Evolutionary conservation across 768 basidiomycete genomes (phyloP), one percentile per base, ranked within the genome.

Genomic region (Boletus huronensis): DNA sequence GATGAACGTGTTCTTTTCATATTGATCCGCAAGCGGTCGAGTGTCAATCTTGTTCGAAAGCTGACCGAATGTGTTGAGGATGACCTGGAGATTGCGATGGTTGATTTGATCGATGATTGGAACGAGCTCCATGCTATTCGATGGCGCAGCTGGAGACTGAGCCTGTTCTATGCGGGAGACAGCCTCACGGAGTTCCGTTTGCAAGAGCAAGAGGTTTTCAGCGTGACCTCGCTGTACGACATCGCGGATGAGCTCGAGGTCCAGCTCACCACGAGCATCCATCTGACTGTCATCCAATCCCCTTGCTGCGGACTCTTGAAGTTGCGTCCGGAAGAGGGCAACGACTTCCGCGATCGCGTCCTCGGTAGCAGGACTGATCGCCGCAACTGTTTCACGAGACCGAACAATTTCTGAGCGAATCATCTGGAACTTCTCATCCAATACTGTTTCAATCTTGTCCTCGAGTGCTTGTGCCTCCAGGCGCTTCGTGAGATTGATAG

Each of bases 251-350:
- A 89, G 73, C 64, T 90, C 85, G 65, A 90, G 83, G 70, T 92
- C 90, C 25, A 90, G 71, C 58, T 92, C 89, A 19, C 86, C 88
- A 29, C 82, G 81, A 23, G 85, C 88, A 61, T 90, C 87, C 72
- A 82, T 74, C 61, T 81, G 83, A 55, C 79, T 80, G 52, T 85
- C 83, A 21, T 88, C 85, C 46, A 79, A 57, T 19, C 79, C 77
- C 42, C 79, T 77, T 7, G 75, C 74, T 0, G 84, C 82, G 8
- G 83, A 82, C 38, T 85, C 83, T 52, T 82, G 82, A 10, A 89
- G 71, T 59, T 89, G 87, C 19, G 81, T 72, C 9, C 85, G 79
- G 75, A 90, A 85, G 54, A 88, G 70, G 8, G 82, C 73, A 38
- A 89, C 76, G 6, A 89, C 78, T 54, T 90, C 89, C 0, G 76